Conservation (phyloP, 116 monocot species). For the Posidonia oceanica region DNA sequence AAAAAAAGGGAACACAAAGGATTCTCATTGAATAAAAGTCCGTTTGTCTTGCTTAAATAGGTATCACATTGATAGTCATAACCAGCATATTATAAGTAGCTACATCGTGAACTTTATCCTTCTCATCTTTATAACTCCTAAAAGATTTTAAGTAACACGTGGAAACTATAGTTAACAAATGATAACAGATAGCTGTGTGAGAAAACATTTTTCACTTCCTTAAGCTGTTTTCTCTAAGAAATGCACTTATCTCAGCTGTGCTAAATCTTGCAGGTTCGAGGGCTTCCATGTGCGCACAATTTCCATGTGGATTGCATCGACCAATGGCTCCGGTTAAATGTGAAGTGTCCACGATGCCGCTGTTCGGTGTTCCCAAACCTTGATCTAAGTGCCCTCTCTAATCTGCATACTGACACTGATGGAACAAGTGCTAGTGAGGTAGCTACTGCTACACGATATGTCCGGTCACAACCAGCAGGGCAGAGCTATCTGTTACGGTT, state of each 20-base stretch:
- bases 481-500: conserved; percentile 64
- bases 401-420: conserved; percentile 41
- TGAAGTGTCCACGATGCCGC: conserved; percentile 94
- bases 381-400: conserved; percentile 83
- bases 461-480: conserved; percentile 35
- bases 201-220: neutral
- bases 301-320: conserved; percentile 99
- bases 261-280: conserved; percentile 62
- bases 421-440: conserved; percentile 20
- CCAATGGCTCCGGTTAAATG: conserved; percentile 90
- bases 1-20: too few species aligned
- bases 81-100: too few species aligned
- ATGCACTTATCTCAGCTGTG: neutral
- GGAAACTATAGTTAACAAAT: neutral
- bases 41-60: too few species aligned
- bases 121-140: neutral
- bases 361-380: conserved; percentile 99
- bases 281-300: conserved; percentile 97
- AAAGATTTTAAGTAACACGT: neutral
- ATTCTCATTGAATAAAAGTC: too few species aligned
- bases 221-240: neutral
- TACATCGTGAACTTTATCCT: too few species aligned
- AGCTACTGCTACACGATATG: conserved; percentile 25
- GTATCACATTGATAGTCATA: too few species aligned
- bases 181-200: too few species aligned